Conservation (phyloP, 2,329 filamentous ascomycete genomes). For the Aspergillus sp. region DNA sequence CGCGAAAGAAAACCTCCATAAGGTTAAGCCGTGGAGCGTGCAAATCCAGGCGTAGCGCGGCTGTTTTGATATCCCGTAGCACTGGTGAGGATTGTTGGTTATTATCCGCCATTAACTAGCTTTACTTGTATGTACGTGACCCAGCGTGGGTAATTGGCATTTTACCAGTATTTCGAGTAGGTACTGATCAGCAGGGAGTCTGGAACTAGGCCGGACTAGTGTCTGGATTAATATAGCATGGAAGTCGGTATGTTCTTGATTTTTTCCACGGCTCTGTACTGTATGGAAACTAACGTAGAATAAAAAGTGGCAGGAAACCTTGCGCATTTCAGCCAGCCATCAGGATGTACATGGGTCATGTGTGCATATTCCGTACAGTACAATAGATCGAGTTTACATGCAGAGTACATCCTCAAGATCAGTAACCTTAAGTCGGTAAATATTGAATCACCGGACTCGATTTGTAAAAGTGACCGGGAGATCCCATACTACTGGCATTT, state of each 20-base stretch:
- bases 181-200: neutral
- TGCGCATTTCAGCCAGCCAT: neutral
- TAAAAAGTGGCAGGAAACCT: neutral
- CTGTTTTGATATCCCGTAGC: neutral
- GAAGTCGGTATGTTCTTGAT: neutral
- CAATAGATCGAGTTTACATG: neutral
- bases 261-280: neutral
- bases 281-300: too few relatives aligned
- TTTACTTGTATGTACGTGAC: neutral
- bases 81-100: neutral
- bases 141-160: neutral
- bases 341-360: too few relatives aligned
- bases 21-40: neutral
- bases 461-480: neutral
- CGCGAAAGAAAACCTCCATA: neutral
- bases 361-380: too few relatives aligned
- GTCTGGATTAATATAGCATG: neutral
- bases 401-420: neutral
- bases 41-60: neutral
- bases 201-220: neutral
- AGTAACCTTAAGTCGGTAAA: neutral
- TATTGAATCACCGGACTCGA: neutral
- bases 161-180: neutral
- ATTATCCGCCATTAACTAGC: too few relatives aligned
- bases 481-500: too few relatives aligned